A percentile compares a stretch with the other conserved stretches of the same genome.
Conservation (phyloP, 2,329 filamentous ascomycete species). For the Mycocentrospora acerina region DNA sequence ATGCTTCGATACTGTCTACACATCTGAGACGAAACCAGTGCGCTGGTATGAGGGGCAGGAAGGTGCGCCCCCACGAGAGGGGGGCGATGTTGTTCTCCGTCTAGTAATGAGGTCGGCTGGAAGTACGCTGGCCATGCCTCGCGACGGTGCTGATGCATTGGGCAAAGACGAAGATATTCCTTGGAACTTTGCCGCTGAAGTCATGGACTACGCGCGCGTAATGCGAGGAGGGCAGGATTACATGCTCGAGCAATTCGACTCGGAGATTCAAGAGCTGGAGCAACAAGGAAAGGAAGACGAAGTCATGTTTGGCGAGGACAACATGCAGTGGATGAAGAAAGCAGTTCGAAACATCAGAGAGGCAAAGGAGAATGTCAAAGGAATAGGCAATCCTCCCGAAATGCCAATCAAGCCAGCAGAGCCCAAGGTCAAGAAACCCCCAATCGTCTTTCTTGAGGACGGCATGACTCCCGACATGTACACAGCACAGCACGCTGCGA, state of each 20-base stretch:
- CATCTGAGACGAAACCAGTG: conserved; percentile 86
- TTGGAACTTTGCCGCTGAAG: conserved; percentile 93
- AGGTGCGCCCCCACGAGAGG: conserved; percentile 73
- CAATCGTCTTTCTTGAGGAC: conserved; percentile 52
- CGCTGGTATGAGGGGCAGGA: conserved; percentile 91
- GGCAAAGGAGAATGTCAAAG: conserved; percentile 72
- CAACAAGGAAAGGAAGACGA: conserved; percentile 86
- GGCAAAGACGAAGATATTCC: conserved; percentile 75
- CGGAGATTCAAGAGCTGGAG: conserved; percentile 73
- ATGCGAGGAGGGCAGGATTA: conserved; percentile 94
- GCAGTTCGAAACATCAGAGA: conserved; percentile 74
- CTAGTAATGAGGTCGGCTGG: conserved; percentile 78
- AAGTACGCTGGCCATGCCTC: conserved; percentile 83
- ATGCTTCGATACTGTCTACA: conserved; percentile 89
- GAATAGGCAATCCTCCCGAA: conserved; percentile 65
- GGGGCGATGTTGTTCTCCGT: conserved; percentile 85
- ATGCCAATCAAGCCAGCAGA: conserved; percentile 54
- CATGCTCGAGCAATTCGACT: conserved; percentile 77
- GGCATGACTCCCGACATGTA: conserved; percentile 56
- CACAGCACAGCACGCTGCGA: conserved; percentile 49
- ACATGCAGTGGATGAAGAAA: conserved; percentile 81
- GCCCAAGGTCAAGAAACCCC: conserved; percentile 49
- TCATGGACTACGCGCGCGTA: conserved; percentile 89
- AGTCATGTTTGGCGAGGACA: conserved; percentile 85
- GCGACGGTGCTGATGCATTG: conserved; percentile 73